Evolutionary conservation across 1,284 basidiomycete genomes (phyloP), one percentile per base, ranked within the genome.

Genomic region (Inonotus hispidus): DNA sequence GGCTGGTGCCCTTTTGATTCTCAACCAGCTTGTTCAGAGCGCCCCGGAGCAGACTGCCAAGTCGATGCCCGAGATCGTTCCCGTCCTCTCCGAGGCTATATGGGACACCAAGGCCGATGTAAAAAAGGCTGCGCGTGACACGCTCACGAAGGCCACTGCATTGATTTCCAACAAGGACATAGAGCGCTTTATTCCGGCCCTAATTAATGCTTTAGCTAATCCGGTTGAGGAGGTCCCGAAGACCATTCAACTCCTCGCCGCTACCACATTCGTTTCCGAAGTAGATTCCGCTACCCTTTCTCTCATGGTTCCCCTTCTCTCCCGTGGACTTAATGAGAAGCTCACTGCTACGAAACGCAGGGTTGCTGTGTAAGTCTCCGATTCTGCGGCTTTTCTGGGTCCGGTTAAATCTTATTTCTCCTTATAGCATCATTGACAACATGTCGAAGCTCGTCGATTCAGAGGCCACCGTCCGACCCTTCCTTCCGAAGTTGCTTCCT

Each of bases 51-150:
- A 97, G 79, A 92, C 87, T 68, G 92, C 92, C 66, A 87, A 86
- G 71, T 88, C 93, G 72, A 98, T 95, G 82, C 95, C 96, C 66
- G 93, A 97, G 64, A 95, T 98, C 70, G 90, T 99, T 68, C 97
- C 97, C 65, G 82, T 97, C 72, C 93, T 99, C 73, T 77, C 95
- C 56, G 96, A 95, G 73, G 95, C 90, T 65, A 98, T 99, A 73
- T 98, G 95, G 95, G 97, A 99, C 80, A 99, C 97, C 80, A 99
- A 99, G 84, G 85, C 93, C 65, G 95, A 98, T 69, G 97, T 99
- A 76, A 98, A 98, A 89, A 99, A 98, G 84, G 93, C 95, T 59
- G 94, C 96, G 67, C 95, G 95, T 73, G 88, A 91, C 71, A 90
- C 95, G 65, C 88, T 99, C 71, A 93, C 92, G 72, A 95, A 95